Percentiles rank a stretch among this genome's conserved stretches.
Conservation (phyloP, 306 rosid genomes). For the Gastrolobium villosum region DNA sequence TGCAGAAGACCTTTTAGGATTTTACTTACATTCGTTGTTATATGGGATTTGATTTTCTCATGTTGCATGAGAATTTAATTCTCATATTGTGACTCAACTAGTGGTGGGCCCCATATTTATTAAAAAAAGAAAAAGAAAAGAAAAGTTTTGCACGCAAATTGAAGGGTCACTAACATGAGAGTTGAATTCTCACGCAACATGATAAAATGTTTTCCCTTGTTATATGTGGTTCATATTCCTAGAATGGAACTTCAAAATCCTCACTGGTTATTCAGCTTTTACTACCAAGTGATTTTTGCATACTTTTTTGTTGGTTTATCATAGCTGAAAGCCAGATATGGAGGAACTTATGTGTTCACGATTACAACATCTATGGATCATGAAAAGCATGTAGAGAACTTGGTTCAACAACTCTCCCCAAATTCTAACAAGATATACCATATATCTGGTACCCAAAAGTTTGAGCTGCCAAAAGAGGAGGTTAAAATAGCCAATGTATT, state of each 20-base stretch:
- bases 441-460: slow-evolving; percentile 93
- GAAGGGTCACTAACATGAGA: no score
- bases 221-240: not conserved
- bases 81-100: no score
- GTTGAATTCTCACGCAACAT: no score
- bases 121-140: no score
- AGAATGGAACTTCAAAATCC: not conserved
- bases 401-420: slow-evolving; percentile 72
- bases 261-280: slow-evolving; percentile 9
- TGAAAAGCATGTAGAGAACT: slow-evolving; percentile 75
- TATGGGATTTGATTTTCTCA: no score
- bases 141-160: no score
- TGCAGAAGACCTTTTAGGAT: not conserved
- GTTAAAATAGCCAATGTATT: slow-evolving; percentile 79
- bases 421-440: slow-evolving; percentile 79
- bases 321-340: slow-evolving; percentile 91
- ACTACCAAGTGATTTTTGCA: not conserved
- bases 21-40: not conserved
- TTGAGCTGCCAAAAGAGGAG: slow-evolving; percentile 83
- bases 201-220: no score
- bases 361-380: slow-evolving; percentile 84
- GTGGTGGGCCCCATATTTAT: no score
- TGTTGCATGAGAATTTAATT: no score
- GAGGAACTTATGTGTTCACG: slow-evolving; percentile 88
- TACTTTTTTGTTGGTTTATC: slow-evolving; percentile 25